A percentile compares a stretch with the other conserved stretches of the same genome.
Conservation (phyloP, 2,329 filamentous ascomycete genomes). For the Ophiostoma sp. region DNA sequence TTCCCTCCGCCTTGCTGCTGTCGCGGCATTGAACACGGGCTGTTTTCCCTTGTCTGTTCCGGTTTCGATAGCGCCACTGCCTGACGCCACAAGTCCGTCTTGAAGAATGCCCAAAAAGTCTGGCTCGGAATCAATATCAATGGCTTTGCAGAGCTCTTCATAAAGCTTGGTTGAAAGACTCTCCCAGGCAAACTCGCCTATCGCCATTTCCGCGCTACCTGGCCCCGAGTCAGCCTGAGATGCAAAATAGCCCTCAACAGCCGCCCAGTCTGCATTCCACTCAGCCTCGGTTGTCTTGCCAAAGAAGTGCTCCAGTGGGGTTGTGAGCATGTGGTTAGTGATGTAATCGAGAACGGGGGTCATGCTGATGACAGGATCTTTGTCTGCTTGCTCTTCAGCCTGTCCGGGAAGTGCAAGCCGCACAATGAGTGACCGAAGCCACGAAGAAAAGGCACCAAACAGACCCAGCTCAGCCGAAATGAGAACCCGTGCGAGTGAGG, state of each 20-base stretch:
- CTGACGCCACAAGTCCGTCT: background rate
- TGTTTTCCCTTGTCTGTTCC: background rate
- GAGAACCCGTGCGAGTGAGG: constrained; percentile 65
- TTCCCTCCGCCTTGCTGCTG: background rate
- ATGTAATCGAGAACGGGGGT: constrained; percentile 72
- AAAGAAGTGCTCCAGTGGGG: constrained; percentile 60
- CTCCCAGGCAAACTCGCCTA: constrained; percentile 5
- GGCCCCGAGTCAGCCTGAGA: background rate
- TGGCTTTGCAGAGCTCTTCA: constrained; percentile 22
- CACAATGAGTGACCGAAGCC: constrained; percentile 80
- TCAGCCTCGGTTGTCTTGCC: constrained; percentile 46
- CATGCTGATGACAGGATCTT: constrained; percentile 70
- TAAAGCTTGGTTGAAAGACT: constrained; percentile 38
- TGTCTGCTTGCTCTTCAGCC: constrained; percentile 70
- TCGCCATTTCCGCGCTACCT: background rate
- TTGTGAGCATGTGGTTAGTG: constrained; percentile 60
- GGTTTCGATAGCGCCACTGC: background rate
- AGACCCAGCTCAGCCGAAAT: constrained; percentile 71
- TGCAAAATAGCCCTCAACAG: constrained; percentile 7
- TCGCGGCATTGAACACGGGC: background rate
- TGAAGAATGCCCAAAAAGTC: constrained; percentile 22
- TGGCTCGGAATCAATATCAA: constrained; percentile 15
- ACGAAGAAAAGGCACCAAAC: constrained; percentile 72
- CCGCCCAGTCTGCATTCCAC: constrained; percentile 42
- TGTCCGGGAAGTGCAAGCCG: constrained; percentile 61